Base-by-base conservation (phyloP, 371 early-diverging fungal species). In the Phascolomyces articulosus region DNA sequence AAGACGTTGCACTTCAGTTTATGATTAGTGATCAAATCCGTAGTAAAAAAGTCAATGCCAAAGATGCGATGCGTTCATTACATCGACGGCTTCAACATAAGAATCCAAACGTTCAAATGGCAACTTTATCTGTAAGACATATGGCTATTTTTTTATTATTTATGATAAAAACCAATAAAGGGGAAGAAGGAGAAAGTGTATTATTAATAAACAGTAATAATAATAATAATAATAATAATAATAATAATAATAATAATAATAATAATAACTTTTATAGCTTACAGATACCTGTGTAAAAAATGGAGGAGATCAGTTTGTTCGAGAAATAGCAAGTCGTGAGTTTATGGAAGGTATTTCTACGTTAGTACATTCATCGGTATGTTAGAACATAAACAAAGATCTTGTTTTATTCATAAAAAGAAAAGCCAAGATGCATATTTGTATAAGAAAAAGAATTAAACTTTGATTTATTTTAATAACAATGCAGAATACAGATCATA, bases 231-330 rank as follows among this genome's bases (percentile, higher is more conserved):
- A 34, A 34, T 34, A 9, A 34, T 1, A 34, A 34, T 6, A 34
- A 34, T 9, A 34, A 34, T 0, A 34, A 0, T 0, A 34, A 34
- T 1, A 34, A 34, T 6, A 34, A 34, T 9, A 34, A 34, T 0
- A 34, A 0, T 0, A 34, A 34, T 34, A 9, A 34, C 34, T 34
- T 11, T 9, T 26, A 10, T 29, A 94, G 94, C 77, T 97, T 40
- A 80, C 91, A 0, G 98, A 98, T 73, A 88, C 90, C 20, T 95
- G 96, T 71, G 94, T 97, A 31, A 98, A 98, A 76, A 98, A 98
- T 73, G 91, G 93, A 27, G 98, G 98, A 1, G 74, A 82, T 49
- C 87, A 87, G 40, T 95, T 98, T 70, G 77, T 97, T 40, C 83
- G 86, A 10, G 96, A 97, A 67, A 75, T 97, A 23, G 91, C 97